Percentiles rank a stretch among this genome's conserved stretches.
Evolutionary conservation across 208 protist species (phyloP).

Genomic region (Balamuthia mandrillaris): DNA sequence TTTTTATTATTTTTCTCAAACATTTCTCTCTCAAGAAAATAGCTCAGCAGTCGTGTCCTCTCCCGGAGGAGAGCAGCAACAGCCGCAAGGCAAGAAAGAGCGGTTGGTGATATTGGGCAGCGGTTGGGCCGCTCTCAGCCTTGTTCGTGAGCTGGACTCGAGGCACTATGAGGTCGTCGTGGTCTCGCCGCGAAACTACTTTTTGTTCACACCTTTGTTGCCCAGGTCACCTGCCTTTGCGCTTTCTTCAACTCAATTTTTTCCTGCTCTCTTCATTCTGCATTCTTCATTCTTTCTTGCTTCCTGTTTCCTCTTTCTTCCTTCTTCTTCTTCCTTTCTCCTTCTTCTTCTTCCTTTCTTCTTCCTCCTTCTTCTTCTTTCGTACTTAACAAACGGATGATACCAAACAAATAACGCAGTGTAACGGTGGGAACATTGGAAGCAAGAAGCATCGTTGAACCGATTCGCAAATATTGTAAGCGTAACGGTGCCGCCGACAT

Average conservation of each 20-base stretch:
- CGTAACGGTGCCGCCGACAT: constrained; percentile 3
- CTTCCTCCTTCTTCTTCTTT: neutral
- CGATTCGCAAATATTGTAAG: constrained; percentile 20
- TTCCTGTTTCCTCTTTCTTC: constrained; percentile 71
- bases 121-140: constrained; percentile 24
- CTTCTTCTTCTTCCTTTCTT: neutral
- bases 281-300: constrained; percentile 43
- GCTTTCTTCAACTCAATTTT: too few relatives aligned
- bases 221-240: neutral
- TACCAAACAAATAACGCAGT: too few relatives aligned
- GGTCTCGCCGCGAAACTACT: constrained; percentile 62
- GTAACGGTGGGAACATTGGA: neutral
- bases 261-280: too few relatives aligned
- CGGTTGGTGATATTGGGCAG: constrained; percentile 1
- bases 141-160: neutral
- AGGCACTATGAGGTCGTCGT: neutral
- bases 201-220: constrained; percentile 70
- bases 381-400: too few relatives aligned
- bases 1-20: too few relatives aligned
- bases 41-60: too few relatives aligned
- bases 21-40: too few relatives aligned
- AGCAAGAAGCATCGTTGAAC: constrained; percentile 8
- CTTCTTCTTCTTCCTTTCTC: neutral
- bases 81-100: neutral
- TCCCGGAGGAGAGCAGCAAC: too few relatives aligned